Base-by-base conservation (phyloP, 306 rosid species). In the Hippophae rhamnoides region DNA sequence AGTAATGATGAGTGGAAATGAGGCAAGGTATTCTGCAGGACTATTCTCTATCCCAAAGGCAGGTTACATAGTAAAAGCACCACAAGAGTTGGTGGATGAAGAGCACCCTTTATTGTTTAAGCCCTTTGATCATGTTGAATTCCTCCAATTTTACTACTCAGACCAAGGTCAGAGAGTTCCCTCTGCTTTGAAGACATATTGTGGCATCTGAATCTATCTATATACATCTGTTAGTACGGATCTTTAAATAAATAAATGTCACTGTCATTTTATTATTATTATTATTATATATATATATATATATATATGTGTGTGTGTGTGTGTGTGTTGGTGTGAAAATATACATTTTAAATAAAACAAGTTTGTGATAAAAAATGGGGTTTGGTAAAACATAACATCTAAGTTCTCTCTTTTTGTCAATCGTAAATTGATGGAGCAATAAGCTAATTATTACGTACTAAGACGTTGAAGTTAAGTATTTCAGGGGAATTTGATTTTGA, bases 1-100 rank as follows among this genome's bases (percentile, higher is more conserved):
- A 9, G 97, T 86, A 54, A 78, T 86, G 87, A 81, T 86, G 85
- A 75, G 26, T 0, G 90, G 97, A 49, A 71, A 76, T 41, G 79
- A 76, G 13, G 85, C 76, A 13, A 81, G 94, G 72, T 89, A 86
- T 67, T 74, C 87, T 0, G 47, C 52, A 2, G 97, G 85, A 44
- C 18, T 83, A 46, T 81, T 85, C 69, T 76, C 92, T 2, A 2
- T 76, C 43, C 97, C 95, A 1, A 83, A 78, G 50, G 81, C 52
- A 63, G 89, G 89, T 3, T 58, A 43, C 66, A 40, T 58, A 10
- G 41, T 86, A 31, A 66, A 83, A 72, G 77, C 95, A 10, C 87
- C 89, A 1, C 72, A 72, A 47, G 92, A 89, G 69, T 43, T 83
- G 0, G 95, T 83, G 40, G 89, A 89, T 43, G 92, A 86, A 49